Conservation (phyloP, 73 alveolate genomes). For the Paramecium sexaurelia region DNA sequence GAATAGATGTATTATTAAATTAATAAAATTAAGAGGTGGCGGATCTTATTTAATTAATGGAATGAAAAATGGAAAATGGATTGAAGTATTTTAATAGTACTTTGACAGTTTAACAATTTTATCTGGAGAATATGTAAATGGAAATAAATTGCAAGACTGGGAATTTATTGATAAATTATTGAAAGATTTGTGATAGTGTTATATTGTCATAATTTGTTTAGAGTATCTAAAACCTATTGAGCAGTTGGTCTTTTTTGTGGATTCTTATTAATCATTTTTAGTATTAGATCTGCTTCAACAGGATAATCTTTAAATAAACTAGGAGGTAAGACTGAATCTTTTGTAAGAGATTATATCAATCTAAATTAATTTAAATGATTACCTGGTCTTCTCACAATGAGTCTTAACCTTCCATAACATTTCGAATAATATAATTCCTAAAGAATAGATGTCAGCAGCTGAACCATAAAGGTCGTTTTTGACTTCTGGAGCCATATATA, state of each 20-base stretch:
- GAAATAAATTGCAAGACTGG: background rate
- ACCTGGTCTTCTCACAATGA: background rate
- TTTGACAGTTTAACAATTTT: background rate
- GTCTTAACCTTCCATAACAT: background rate
- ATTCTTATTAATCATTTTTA: background rate
- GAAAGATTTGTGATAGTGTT: constrained; percentile 16
- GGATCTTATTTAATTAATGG: background rate
- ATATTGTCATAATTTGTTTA: background rate
- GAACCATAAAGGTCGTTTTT: background rate
- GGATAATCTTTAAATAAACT: background rate
- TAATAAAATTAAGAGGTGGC: background rate
- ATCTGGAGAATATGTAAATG: background rate
- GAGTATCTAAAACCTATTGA: background rate
- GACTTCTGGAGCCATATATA: constrained; percentile 55
- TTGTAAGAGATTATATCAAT: background rate
- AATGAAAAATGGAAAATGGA: constrained; percentile 8
- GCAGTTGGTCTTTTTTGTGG: background rate
- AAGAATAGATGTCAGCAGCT: background rate
- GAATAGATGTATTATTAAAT: background rate
- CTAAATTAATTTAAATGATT: background rate
- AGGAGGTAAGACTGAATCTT: background rate
- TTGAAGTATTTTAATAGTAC: background rate
- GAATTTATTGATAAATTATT: constrained; percentile 2
- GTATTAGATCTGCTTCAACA: background rate
- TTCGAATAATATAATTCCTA: constrained; percentile 33